These are phyloP conservation scores for Nemania bipapillata DNA, from an alignment of 2,329 filamentous ascomycete species.

Conservation along the genomic window DNA sequence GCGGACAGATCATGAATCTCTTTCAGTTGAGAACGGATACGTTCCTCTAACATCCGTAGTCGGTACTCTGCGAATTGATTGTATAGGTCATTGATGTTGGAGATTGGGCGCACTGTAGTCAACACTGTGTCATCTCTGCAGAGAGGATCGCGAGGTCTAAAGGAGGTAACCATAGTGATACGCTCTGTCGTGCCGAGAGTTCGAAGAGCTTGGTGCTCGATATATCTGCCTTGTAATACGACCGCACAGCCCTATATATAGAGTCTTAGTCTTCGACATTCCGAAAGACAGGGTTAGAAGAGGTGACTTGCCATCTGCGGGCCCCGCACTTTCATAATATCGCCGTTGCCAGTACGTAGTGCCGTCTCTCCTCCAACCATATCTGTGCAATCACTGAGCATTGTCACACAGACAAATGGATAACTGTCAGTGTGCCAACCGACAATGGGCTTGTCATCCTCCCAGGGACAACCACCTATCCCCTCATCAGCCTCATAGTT, in stretches of 20 bases:
- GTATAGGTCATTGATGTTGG: conserved; percentile 67
- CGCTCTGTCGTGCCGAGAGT: conserved; percentile 69
- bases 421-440: conserved; percentile 74
- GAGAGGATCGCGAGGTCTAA: conserved; percentile 66
- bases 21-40: conserved; percentile 60
- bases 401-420: conserved; percentile 75
- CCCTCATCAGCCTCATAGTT: conserved; percentile 47
- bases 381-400: conserved; percentile 70
- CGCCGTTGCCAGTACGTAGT: conserved; percentile 63
- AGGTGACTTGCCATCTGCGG: conserved; percentile 65
- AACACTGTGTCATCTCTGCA: conserved; percentile 70
- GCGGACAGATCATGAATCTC: conserved; percentile 53
- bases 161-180: conserved; percentile 74
- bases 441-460: conserved; percentile 65
- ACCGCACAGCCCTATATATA: conserved; percentile 66
- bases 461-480: conserved; percentile 51
- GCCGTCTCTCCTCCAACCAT: conserved; percentile 75
- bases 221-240: conserved; percentile 74
- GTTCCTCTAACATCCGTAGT: conserved; percentile 70
- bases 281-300: conserved; percentile 10
- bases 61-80: conserved; percentile 71
- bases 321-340: conserved; percentile 68
- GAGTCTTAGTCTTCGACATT: conserved; percentile 4
- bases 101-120: conserved; percentile 68
- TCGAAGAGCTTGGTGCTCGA: conserved; percentile 71